Conservation (phyloP, 2,329 filamentous ascomycete genomes). For the Penicillium occitanis region DNA sequence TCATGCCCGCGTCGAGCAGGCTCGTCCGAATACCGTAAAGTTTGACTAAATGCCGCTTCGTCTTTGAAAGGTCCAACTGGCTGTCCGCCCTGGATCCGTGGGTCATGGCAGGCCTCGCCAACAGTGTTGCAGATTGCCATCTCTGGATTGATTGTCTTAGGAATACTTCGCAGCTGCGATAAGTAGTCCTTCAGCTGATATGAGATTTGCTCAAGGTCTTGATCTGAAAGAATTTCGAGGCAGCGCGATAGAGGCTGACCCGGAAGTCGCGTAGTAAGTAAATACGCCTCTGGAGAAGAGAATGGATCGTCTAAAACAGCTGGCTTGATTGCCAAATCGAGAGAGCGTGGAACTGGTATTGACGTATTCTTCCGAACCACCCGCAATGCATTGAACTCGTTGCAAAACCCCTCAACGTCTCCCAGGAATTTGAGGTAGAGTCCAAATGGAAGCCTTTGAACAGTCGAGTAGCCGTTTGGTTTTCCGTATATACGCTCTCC, state of each 20-base stretch:
- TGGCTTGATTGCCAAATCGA: neutral
- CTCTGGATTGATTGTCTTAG: neutral
- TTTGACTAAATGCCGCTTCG: constrained; percentile 1
- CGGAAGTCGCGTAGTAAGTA: neutral
- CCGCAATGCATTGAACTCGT: neutral
- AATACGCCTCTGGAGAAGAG: neutral
- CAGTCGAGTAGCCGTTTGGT: neutral
- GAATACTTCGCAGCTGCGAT: neutral
- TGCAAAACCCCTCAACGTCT: neutral
- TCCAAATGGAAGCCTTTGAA: constrained; percentile 6
- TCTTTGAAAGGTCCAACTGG: constrained; percentile 5
- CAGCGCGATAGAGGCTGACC: neutral
- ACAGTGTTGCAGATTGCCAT: constrained; percentile 5
- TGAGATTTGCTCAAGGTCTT: neutral
- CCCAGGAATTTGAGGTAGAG: neutral
- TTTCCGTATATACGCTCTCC: neutral
- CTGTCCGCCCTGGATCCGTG: constrained; percentile 1
- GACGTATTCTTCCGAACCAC: neutral
- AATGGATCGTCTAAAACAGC: neutral
- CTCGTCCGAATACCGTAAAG: neutral
- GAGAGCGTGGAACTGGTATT: neutral
- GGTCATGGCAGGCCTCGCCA: constrained; percentile 1
- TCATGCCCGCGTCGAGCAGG: neutral
- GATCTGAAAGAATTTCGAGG: neutral
- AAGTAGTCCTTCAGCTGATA: neutral